Conservation (phyloP, 768 basidiomycete genomes). For the Agrocybe praecox region DNA sequence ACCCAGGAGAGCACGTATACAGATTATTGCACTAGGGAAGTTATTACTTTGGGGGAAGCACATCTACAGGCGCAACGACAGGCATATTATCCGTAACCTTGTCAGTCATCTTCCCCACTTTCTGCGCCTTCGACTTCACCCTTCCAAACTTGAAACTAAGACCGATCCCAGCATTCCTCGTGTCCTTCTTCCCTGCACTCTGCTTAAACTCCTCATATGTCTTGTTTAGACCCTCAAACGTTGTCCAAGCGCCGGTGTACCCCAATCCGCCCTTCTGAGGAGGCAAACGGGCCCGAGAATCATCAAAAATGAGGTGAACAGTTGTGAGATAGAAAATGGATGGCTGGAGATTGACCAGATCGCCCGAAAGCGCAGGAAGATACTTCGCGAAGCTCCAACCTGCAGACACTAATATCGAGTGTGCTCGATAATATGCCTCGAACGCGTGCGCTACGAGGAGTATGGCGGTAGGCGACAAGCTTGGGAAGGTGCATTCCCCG, state of each 20-base stretch:
- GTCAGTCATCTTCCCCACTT: background rate
- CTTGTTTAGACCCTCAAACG: slow-evolving; percentile 57
- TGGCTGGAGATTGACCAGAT: slow-evolving; percentile 59
- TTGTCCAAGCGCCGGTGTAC: slow-evolving; percentile 60
- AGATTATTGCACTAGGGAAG: no score
- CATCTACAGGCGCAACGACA: slow-evolving; percentile 30
- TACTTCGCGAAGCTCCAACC: slow-evolving; percentile 26
- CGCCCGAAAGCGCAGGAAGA: slow-evolving; percentile 49
- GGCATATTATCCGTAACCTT: slow-evolving; percentile 1
- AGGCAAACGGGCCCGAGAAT: slow-evolving; percentile 60
- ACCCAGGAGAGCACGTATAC: no score
- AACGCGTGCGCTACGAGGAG: slow-evolving; percentile 62
- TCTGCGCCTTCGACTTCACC: slow-evolving; percentile 9
- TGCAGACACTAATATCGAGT: slow-evolving; percentile 38
- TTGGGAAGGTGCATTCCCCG: slow-evolving; percentile 57
- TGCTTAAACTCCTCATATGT: slow-evolving; percentile 48
- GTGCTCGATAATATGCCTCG: slow-evolving; percentile 54
- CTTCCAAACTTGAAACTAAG: slow-evolving; percentile 41
- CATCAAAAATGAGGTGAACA: slow-evolving; percentile 64
- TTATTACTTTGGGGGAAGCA: slow-evolving; percentile 11
- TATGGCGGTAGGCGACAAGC: slow-evolving; percentile 64
- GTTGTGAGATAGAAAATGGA: slow-evolving; percentile 54
- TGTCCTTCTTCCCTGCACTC: slow-evolving; percentile 30
- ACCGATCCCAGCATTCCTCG: slow-evolving; percentile 43
- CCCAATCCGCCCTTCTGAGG: slow-evolving; percentile 65